Conservation (phyloP, 495 filamentous ascomycete genomes). For the Podospora comata region DNA sequence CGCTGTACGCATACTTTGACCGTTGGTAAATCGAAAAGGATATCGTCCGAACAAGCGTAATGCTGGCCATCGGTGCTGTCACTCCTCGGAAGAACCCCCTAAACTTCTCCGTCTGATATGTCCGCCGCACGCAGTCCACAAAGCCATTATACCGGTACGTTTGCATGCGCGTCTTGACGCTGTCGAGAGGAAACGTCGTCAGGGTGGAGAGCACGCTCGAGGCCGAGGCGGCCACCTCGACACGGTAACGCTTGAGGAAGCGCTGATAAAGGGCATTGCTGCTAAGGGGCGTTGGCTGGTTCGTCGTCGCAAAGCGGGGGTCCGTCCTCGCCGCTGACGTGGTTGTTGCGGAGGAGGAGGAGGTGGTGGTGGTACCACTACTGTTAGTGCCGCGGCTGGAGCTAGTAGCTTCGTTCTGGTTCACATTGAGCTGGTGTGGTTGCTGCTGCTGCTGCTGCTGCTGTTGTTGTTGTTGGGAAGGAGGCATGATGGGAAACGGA, state of each 20-base stretch:
- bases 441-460: slow-evolving; percentile 18
- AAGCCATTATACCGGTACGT: slow-evolving; percentile 71
- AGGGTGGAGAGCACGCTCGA: slow-evolving; percentile 73
- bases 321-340: slow-evolving; percentile 9
- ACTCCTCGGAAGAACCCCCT: slow-evolving; percentile 78
- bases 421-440: slow-evolving; percentile 15
- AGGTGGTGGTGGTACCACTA: slow-evolving; percentile 17
- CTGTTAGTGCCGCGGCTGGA: slow-evolving; percentile 12
- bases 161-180: slow-evolving; percentile 84
- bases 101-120: slow-evolving; percentile 67
- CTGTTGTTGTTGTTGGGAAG: slow-evolving; percentile 15
- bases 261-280: slow-evolving; percentile 40
- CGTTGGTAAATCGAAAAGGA: slow-evolving; percentile 92
- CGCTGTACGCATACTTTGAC: slow-evolving; percentile 72
- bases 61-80: slow-evolving; percentile 76
- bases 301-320: slow-evolving; percentile 3
- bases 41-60: slow-evolving; percentile 83
- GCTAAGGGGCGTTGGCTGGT: neutral
- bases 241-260: slow-evolving; percentile 71
- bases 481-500: slow-evolving; percentile 46
- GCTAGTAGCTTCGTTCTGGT: slow-evolving; percentile 7
- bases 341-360: slow-evolving; percentile 16
- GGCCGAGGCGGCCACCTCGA: slow-evolving; percentile 71
- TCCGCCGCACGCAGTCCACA: slow-evolving; percentile 65
- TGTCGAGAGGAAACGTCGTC: slow-evolving; percentile 75